Evolutionary conservation across 306 rosid genomes (phyloP).

Genomic region (Coriaria nepalensis): DNA sequence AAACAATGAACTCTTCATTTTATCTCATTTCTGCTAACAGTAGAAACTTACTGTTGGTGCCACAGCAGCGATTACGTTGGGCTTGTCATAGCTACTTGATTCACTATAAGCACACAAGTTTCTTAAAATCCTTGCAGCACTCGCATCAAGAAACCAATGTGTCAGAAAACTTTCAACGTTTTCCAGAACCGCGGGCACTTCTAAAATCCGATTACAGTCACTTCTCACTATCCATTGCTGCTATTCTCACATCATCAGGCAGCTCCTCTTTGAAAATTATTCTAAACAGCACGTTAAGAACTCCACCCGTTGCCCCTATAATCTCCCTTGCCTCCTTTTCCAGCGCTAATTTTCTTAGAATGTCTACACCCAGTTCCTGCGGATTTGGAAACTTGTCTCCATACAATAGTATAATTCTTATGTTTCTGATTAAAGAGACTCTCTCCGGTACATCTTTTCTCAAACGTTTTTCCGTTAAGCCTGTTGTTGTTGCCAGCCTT

Average conservation of each 20-base stretch:
- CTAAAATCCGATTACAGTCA: slow-evolving; percentile 57
- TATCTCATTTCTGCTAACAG: no score
- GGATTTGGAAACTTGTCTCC: slow-evolving; percentile 56
- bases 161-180: no score
- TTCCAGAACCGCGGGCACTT: no score
- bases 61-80: slow-evolving; percentile 40
- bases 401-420: slow-evolving; percentile 58
- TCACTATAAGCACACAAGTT: slow-evolving; percentile 63
- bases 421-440: slow-evolving; percentile 69
- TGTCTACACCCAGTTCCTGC: slow-evolving; percentile 74
- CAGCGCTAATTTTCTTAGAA: slow-evolving; percentile 55
- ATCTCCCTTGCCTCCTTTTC: slow-evolving; percentile 78
- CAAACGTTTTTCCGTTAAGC: slow-evolving; percentile 57
- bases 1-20: no score
- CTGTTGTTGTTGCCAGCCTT: slow-evolving; percentile 74
- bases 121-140: slow-evolving; percentile 75
- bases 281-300: slow-evolving; percentile 57
- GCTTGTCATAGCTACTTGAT: slow-evolving; percentile 37
- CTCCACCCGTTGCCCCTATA: slow-evolving; percentile 83
- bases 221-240: slow-evolving; percentile 66
- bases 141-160: no score
- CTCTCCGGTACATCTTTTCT: slow-evolving; percentile 69
- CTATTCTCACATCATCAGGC: slow-evolving; percentile 26
- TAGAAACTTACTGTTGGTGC: slow-evolving; percentile 75
- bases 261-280: slow-evolving; percentile 38